Evolutionary conservation across 768 basidiomycete genomes (phyloP), one percentile per base, ranked within the genome.

Genomic region (Tricholoma terreum): DNA sequence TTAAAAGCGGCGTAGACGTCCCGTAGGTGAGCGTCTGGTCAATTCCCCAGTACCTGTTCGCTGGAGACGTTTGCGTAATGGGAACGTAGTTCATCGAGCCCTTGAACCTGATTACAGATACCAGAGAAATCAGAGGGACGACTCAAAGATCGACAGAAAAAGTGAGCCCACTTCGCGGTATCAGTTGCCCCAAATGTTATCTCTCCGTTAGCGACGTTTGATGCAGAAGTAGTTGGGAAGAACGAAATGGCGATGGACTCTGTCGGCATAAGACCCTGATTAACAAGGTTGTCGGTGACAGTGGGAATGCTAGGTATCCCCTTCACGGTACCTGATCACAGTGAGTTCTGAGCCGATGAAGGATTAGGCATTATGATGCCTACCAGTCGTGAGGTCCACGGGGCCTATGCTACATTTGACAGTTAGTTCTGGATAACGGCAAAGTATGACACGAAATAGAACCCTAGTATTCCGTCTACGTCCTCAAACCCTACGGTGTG

Each of bases 381-480:
- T 69, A 66, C 77, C 80, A 45, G 70, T 14, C 1, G 87, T 87
- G 49, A 89, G 73, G 54, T 71, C 77, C 12, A 72, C 69, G 17
- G 87, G 87, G 19, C 87, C 87, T 56, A 89, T 79, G 14, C 85
- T 88, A 42, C 40, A 11, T 48, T 30, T 15, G 22, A n/a, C 21
- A 22, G 22, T 22, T 10, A 21, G n/a, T 63, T 3, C 57, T 46
- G 24, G 31, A 46, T 50, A 24, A 54, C 40, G 10, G 19, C 19
- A 9, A 17, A 58, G 36, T 27, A 17, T 49, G 34, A 12, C 21
- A 46, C 35, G 19, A 46, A 27, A 42, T 5, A 62, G 33, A 67
- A 86, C 84, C 86, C 86, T 21, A 88, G 61, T 60, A 89, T 87
- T 11, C 86, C 86, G 60, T 88, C 87, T 22, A 82, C 75, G 42